Conservation (phyloP, 768 basidiomycete species). For the Calocybe gangraenosa region DNA sequence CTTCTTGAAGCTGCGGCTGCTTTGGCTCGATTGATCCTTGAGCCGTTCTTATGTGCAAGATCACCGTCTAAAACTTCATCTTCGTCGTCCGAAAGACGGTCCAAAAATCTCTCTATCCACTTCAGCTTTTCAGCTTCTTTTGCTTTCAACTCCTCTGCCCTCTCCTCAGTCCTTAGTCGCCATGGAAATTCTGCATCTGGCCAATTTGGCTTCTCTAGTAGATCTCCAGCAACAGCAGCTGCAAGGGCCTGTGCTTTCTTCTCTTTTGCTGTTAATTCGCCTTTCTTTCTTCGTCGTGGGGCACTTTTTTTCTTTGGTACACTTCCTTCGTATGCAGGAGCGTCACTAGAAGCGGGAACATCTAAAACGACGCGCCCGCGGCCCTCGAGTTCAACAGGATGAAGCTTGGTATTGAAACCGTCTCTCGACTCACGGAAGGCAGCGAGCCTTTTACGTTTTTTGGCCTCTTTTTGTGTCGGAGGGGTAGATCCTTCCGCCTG, state of each 20-base stretch:
- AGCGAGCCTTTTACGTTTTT: slow-evolving; percentile 62
- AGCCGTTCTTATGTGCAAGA: slow-evolving; percentile 10
- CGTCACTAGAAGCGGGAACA: slow-evolving; percentile 31
- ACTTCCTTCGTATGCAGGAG: slow-evolving; percentile 24
- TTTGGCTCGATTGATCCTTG: slow-evolving; percentile 51
- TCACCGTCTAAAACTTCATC: slow-evolving; percentile 26
- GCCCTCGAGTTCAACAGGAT: slow-evolving; percentile 61
- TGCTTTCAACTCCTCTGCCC: slow-evolving; percentile 44
- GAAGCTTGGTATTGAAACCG: slow-evolving; percentile 36
- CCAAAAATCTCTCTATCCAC: slow-evolving; percentile 68
- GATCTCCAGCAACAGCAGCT: slow-evolving; percentile 25
- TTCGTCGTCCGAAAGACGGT: slow-evolving; percentile 66
- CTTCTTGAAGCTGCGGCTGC: slow-evolving; percentile 51
- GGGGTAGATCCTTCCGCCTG: slow-evolving; percentile 29
- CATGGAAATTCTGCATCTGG: slow-evolving; percentile 78
- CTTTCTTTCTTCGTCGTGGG: slow-evolving; percentile 49
- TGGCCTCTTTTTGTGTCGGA: slow-evolving; percentile 56
- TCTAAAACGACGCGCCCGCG: slow-evolving; percentile 71
- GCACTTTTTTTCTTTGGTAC: slow-evolving; percentile 36
- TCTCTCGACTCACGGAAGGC: slow-evolving; percentile 51
- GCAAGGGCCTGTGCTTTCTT: slow-evolving; percentile 24
- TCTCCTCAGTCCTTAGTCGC: slow-evolving; percentile 57
- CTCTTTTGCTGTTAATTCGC: slow-evolving; percentile 29
- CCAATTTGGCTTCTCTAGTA: slow-evolving; percentile 62
- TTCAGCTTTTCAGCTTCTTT: slow-evolving; percentile 58